These are phyloP conservation scores for Phytophthora agathidicida DNA, from an alignment of 352 stramenopile genomes.

Conservation along the genomic window DNA sequence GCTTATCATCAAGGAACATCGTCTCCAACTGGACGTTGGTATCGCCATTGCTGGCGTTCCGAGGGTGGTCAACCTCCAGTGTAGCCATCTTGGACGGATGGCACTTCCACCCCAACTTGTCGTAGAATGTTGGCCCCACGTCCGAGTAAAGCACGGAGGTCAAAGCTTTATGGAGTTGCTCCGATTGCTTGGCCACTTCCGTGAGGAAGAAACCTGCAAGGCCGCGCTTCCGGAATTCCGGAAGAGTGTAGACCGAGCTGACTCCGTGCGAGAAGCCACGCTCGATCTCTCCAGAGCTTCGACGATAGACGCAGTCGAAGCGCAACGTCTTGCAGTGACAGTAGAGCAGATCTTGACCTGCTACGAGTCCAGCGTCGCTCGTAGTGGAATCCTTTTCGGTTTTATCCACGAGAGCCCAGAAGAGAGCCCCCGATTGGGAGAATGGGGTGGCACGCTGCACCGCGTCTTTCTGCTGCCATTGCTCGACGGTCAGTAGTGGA, in stretches of 20 bases:
- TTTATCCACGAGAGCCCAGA: constrained; percentile 59
- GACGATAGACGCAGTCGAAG: constrained; percentile 51
- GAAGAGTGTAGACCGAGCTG: constrained; percentile 64
- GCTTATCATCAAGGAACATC: constrained; percentile 36
- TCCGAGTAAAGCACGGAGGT: constrained; percentile 60
- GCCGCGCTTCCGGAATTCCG: constrained; percentile 41
- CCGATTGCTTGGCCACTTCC: constrained; percentile 35
- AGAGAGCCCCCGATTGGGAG: constrained; percentile 50
- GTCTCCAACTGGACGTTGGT: constrained; percentile 14
- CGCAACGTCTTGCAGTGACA: constrained; percentile 61
- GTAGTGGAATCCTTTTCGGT: constrained; percentile 15
- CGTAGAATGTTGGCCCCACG: constrained; percentile 59
- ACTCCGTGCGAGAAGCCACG: constrained; percentile 56
- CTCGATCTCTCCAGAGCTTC: constrained; percentile 30
- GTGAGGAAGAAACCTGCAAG: constrained; percentile 51
- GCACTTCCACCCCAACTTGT: constrained; percentile 52
- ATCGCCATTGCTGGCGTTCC: constrained; percentile 9
- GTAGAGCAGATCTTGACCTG: constrained; percentile 34
- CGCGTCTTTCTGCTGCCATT: constrained; percentile 56
- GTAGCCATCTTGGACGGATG: constrained; percentile 44
- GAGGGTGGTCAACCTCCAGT: constrained; percentile 29
- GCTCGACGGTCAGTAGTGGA: constrained; percentile 34
- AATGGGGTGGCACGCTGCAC: constrained; percentile 49
- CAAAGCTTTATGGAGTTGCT: constrained; percentile 29
- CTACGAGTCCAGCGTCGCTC: constrained; percentile 24